These are phyloP conservation scores for Geum urbanum DNA, from an alignment of 306 rosid genomes.

Conservation along the genomic window DNA sequence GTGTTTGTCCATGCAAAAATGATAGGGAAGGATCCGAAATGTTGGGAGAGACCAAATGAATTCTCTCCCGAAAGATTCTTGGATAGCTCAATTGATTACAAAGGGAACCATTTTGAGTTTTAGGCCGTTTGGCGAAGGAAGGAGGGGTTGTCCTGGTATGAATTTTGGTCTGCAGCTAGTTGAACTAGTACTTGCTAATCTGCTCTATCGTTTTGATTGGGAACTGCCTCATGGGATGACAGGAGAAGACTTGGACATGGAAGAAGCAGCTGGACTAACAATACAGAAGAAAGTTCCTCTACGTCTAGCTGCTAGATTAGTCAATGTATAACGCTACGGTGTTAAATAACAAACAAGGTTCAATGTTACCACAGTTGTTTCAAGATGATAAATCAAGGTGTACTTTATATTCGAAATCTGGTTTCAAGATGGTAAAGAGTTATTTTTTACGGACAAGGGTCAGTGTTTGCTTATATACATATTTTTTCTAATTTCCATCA, in stretches of 20 bases:
- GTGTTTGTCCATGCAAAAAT: constrained; percentile 13
- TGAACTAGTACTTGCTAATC: constrained; percentile 27
- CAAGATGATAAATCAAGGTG: too few relatives aligned
- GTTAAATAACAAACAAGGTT: too few relatives aligned
- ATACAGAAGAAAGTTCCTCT: constrained; percentile 24
- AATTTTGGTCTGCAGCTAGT: not conserved
- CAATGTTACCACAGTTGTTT: too few relatives aligned
- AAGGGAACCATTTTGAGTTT: constrained; percentile 13
- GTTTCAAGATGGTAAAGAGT: too few relatives aligned
- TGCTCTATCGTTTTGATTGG: constrained; percentile 26
- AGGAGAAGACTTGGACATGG: constrained; percentile 21
- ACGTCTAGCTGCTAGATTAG: constrained; percentile 6
- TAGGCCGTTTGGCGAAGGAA: constrained; percentile 26
- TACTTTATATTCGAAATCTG: too few relatives aligned
- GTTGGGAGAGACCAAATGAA: constrained; percentile 19
- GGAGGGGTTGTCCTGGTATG: constrained; percentile 24
- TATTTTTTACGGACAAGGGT: too few relatives aligned
- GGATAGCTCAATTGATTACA: constrained; percentile 15
- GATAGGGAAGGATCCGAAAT: constrained; percentile 5
- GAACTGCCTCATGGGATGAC: constrained; percentile 19
- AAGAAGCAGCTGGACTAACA: not conserved
- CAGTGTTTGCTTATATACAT: too few relatives aligned
- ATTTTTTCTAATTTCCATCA: too few relatives aligned
- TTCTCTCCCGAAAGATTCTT: constrained; percentile 21
- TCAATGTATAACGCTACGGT: not conserved